Evolutionary conservation across 495 filamentous ascomycete species (phyloP).

Genomic region (Halenospora varia): DNA sequence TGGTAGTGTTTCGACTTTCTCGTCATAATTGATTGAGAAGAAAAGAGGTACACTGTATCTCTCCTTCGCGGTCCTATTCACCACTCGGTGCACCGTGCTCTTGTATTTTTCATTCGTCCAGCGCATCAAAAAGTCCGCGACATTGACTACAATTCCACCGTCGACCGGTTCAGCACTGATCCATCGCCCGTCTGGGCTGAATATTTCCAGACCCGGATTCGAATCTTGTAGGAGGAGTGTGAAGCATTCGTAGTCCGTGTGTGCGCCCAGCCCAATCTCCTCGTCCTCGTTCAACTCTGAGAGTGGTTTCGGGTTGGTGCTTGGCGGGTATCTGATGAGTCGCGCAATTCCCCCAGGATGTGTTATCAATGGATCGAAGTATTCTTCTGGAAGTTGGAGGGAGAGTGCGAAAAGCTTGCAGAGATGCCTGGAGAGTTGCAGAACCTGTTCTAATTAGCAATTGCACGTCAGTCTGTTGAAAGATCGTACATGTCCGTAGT

Average conservation of each 20-base stretch:
- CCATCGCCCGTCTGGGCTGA: conserved; percentile 46
- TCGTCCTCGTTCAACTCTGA: conserved; percentile 25
- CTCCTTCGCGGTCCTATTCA: conserved; percentile 40
- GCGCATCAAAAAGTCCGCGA: conserved; percentile 39
- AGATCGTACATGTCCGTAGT: conserved; percentile 19
- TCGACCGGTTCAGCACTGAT: conserved; percentile 37
- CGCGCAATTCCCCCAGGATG: conserved; percentile 40
- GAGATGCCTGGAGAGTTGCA: conserved; percentile 31
- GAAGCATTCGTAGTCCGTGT: conserved; percentile 46
- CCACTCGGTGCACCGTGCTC: conserved; percentile 42
- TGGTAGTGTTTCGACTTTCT: conserved; percentile 21
- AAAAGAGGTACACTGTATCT: conserved; percentile 44
- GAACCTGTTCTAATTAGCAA: conserved; percentile 11
- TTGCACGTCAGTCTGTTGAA: not conserved
- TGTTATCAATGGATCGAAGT: conserved; percentile 39
- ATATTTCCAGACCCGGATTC: conserved; percentile 44
- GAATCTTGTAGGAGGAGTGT: conserved; percentile 30
- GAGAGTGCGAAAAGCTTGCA: conserved; percentile 43
- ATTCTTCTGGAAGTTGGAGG: conserved; percentile 36
- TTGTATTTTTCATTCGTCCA: conserved; percentile 44
- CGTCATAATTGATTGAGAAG: conserved; percentile 31
- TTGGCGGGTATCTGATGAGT: conserved; percentile 41
- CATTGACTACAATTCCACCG: conserved; percentile 48
- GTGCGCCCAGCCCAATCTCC: conserved; percentile 41
- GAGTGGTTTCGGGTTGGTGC: conserved; percentile 26